Evolutionary conservation across 495 filamentous ascomycete species (phyloP).

Genomic region (Penicillium silybi): DNA sequence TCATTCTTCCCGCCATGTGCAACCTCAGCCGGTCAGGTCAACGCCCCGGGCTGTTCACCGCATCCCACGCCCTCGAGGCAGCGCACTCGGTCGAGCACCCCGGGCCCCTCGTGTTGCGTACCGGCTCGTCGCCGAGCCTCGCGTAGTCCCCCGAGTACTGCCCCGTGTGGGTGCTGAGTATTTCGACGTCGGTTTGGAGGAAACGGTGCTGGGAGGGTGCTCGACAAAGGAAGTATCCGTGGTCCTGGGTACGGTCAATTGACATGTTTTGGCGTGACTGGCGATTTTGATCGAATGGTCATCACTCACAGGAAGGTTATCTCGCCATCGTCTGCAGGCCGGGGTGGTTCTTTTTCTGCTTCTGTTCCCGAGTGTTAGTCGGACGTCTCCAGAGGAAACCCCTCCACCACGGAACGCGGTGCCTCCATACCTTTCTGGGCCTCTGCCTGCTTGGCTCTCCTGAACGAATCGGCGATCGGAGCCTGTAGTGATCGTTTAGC

Average conservation of each 20-base stretch:
- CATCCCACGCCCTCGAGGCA: constrained; percentile 39
- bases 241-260: constrained; percentile 52
- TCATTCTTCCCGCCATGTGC: background rate
- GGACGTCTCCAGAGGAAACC: background rate
- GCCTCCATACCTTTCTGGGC: constrained; percentile 35
- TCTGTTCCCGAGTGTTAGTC: constrained; percentile 24
- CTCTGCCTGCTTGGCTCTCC: constrained; percentile 58
- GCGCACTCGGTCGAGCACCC: constrained; percentile 38
- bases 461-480: constrained; percentile 69
- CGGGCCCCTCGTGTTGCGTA: constrained; percentile 36
- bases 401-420: background rate
- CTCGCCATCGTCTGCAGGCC: constrained; percentile 54
- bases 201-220: constrained; percentile 62
- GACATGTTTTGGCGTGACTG: background rate
- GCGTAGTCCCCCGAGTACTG: constrained; percentile 28
- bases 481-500: constrained; percentile 37
- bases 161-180: constrained; percentile 46
- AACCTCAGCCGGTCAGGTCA: background rate
- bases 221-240: constrained; percentile 94
- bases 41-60: constrained; percentile 27
- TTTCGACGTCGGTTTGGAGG: constrained; percentile 62
- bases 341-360: constrained; percentile 25
- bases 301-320: constrained; percentile 79
- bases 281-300: background rate
- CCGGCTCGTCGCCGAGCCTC: constrained; percentile 40